Base-by-base conservation (phyloP, 768 basidiomycete genomes). In the Podaxis rugospora region DNA sequence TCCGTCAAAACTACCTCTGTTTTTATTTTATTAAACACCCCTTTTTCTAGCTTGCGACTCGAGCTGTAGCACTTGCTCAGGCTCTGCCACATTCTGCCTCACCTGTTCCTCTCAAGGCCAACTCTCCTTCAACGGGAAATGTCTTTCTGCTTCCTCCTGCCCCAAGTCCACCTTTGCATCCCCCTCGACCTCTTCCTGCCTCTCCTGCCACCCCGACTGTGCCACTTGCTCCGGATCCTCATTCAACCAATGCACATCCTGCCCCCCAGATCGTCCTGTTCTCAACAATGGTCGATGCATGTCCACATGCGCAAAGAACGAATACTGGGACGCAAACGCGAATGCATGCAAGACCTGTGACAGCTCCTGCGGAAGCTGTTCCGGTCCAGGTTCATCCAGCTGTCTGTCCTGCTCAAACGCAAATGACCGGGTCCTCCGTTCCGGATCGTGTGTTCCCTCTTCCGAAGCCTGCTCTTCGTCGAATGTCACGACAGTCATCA, bases 141-240 rank as follows among this genome's bases (percentile, higher is more conserved):
- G 93, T 68, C 81, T 89, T 37, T 28, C 42, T 27, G 52, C 35
- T n/a, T 71, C 83, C 2, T 79, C 82, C 16, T 94, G 92, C 68
- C 90, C 92, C 0, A 77, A 83, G 10, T 82, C 80, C 62, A 84
- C 87, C 1, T 89, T 92, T 76, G 74, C 83, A 54, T 82, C 88
- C 9, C 79, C 82, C 51, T 83, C 89, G 5, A 78, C 83, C 7
- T 81, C 84, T 6, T 73, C 83, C 14, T 95, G 93, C 72, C 70
- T 86, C 52, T 64, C 83, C 6, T 95, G 93, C 72, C 90, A 94
- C 65, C 84, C 90, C 0, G 92, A 94, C 71, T 95, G 93, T 65
- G 80, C 82, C 11, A 84, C 87, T 10, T 95, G 93, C 71, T 82
- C 84, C 11, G 90, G 90, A 6, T 72, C 79, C 50, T 78, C 82